Evolutionary conservation across 2,329 filamentous ascomycete species (phyloP), one percentile per base, ranked within the genome.

Genomic region (Madurella mycetomatis): DNA sequence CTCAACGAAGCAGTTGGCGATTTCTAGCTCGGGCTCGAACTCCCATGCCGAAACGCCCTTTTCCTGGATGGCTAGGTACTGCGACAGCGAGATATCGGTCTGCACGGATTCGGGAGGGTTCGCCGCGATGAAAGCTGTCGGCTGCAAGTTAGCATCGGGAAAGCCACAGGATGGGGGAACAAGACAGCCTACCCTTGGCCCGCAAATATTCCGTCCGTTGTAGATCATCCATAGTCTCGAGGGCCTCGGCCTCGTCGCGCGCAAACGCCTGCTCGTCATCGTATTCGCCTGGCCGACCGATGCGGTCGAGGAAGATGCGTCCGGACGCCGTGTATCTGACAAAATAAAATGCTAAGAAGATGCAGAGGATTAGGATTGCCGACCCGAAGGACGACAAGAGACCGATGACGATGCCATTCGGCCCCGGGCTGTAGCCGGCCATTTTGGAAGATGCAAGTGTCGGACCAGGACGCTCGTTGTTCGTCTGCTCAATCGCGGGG

Each of bases 41-140:
- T 99, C 94, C 94, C 94, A 99, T 7, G 94, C 94, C 5, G 94
- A 96, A n/a, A 99, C 92, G 48, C 94, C 94, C 72, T 99, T 99
- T 76, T 99, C 94, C 75, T 99, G 94, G 62, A 99, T 99, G 41
- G 94, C 94, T 55, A 99, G 81, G 70, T 96, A 97, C 70, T 99
- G 94, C 37, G 94, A 97, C 60, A 99, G 76, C 18, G 94, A 97
- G 61, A 99, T 99, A 69, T 99, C 94, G 62, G 94, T 97, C 66
- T 94, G 91, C 55, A 92, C 76, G 8, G 94, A 97, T 71, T 99
- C 94, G 61, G 94, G 91, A 2, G 92, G 94, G 68, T 97, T 96
- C 53, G 87, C 90, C 70, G 94, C 87, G 58, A 96, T 85, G 68
- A 96, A 99, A 32, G 92, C 94, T 99, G 31, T 30, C 16, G 47